Base-by-base conservation (phyloP, 2,329 filamentous ascomycete genomes). In the Lizonia empirigonia region DNA sequence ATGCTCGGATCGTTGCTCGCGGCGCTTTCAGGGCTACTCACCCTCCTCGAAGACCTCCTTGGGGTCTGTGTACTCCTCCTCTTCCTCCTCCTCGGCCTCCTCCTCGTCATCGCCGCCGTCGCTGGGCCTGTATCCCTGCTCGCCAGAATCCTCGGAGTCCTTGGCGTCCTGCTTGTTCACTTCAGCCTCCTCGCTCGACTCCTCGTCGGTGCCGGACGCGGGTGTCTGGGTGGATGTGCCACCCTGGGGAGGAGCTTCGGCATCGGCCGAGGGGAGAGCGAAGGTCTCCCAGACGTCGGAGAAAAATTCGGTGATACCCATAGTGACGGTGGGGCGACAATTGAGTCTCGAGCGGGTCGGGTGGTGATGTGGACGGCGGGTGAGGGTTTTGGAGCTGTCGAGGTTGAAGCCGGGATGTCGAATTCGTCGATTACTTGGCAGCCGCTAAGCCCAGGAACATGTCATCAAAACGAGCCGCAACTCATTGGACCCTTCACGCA, bases 31-130 rank as follows among this genome's bases (percentile, higher is more conserved):
- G 30, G 45, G 34, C 27, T 44, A 86, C 90, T 82, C 77, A 97
- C 94, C 91, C 85, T 96, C 91, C 78, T 96, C 89, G 57, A 97
- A 78, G 76, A 85, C 84, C 57, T 92, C 90, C 84, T 96, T 95
- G 66, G 88, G 86, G 75, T 97, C 93, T 65, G 88, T 86, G 57
- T 84, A 79, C 79, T 94, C 90, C 57, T 93, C 90, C 44, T 94
- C 90, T 53, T 92, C 89, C 16, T 91, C 87, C 27, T 88, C 87
- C 34, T 86, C 85, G 15, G 82, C 81, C 18, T 80, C 81, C 32
- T 77, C 81, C 34, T 80, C 82, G 16, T 77, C 77, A 35, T 77
- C 78, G 38, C 49, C 50, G 38, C 30, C 45, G 40, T 47, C 78
- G 45, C 76, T 78, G 12, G 77, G 74, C 47, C 77, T 76, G 45